Conservation (phyloP, 1,139 yeast genomes). For the Pneumocystis carinii region DNA sequence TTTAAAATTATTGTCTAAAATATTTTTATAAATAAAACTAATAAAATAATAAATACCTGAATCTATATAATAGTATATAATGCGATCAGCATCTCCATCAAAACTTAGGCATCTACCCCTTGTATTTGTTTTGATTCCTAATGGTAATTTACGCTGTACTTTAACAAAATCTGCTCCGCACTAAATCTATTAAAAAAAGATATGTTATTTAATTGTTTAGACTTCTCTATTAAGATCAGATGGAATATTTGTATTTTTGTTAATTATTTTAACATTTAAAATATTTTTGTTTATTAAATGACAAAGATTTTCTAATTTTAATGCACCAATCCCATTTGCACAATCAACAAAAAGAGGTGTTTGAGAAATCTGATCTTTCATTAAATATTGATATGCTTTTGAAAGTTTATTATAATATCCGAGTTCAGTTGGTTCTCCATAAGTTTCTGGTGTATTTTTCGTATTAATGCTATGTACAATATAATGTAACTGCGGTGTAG, state of each 20-base stretch:
- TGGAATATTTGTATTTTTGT: slow-evolving; percentile 40
- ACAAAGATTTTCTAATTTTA: slow-evolving; percentile 42
- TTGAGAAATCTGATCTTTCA: slow-evolving; percentile 17
- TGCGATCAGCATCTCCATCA: slow-evolving; percentile 96
- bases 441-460: slow-evolving; percentile 26
- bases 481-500: slow-evolving; percentile 93
- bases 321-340: slow-evolving; percentile 94
- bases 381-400: slow-evolving; percentile 26
- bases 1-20: slow-evolving; percentile 33
- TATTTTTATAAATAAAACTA: slow-evolving; percentile 7
- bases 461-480: slow-evolving; percentile 55
- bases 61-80: slow-evolving; percentile 63
- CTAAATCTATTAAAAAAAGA: slow-evolving; percentile 19
- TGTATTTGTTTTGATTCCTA: slow-evolving; percentile 33
- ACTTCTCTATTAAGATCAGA: slow-evolving; percentile 38
- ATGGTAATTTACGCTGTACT: slow-evolving; percentile 68
- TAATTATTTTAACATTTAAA: slow-evolving; percentile 41
- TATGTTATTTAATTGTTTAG: neutral
- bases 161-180: slow-evolving; percentile 97
- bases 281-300: slow-evolving; percentile 26
- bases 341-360: slow-evolving; percentile 24
- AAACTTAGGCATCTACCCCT: slow-evolving; percentile 56
- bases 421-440: slow-evolving; percentile 47
- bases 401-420: slow-evolving; percentile 63
- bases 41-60: neutral